Evolutionary conservation across 176 grass and related monocot genomes (phyloP).

Genomic region (Raddia distichophylla): DNA sequence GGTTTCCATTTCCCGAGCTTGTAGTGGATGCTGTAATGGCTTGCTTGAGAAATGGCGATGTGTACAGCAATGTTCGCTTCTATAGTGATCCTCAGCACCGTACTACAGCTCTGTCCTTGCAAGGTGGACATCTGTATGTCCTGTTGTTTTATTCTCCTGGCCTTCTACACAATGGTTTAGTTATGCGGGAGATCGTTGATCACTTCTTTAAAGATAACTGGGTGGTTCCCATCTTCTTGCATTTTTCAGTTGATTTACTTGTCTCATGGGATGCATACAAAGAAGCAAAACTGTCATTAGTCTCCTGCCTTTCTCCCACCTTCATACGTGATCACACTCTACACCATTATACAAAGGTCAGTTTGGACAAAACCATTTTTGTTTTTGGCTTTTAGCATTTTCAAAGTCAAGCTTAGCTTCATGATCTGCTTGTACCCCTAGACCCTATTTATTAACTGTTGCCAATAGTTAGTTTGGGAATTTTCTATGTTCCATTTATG

Average conservation of each 20-base stretch:
- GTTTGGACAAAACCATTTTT: neutral
- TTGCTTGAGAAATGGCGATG: conserved; percentile 58
- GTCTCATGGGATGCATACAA: conserved; percentile 70
- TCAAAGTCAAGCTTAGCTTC: neutral
- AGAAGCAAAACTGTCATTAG: conserved; percentile 67
- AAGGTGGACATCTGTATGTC: conserved; percentile 59
- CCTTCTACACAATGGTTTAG: conserved; percentile 52
- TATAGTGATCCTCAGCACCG: conserved; percentile 72
- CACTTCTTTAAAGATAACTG: conserved; percentile 75
- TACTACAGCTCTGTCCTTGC: conserved; percentile 59
- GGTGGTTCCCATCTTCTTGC: conserved; percentile 70
- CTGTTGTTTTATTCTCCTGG: conserved; percentile 64
- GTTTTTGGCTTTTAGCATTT: conserved; percentile 9
- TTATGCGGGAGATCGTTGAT: conserved; percentile 72
- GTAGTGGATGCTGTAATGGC: conserved; percentile 59
- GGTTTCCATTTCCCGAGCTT: conserved; percentile 64
- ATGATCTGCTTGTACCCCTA: neutral
- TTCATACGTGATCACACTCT: conserved; percentile 58
- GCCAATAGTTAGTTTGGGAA: neutral
- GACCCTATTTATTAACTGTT: neutral
- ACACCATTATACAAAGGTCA: conserved; percentile 64
- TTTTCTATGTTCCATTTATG: neutral
- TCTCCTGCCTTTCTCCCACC: conserved; percentile 56
- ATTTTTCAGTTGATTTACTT: conserved; percentile 70
- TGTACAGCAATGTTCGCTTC: conserved; percentile 55